phyloP scores from a whole-genome alignment of 2,329 filamentous ascomycete genomes.

The Colletotrichum scovillei region DNA sequence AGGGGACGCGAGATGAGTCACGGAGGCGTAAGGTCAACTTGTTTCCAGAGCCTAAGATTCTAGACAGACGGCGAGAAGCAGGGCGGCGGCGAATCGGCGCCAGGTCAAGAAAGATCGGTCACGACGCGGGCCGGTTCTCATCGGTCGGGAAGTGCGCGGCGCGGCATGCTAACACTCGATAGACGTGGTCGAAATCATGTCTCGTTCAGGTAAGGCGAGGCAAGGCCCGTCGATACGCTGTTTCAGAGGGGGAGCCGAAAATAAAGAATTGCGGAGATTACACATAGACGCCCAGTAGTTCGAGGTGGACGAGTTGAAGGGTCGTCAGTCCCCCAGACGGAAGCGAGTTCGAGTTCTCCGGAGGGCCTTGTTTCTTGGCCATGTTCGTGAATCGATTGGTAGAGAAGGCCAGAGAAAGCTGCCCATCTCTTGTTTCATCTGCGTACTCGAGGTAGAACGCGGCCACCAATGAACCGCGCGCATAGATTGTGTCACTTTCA shows the following conservation, averaged over 20 bases:
- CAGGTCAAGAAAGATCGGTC: slow-evolving; percentile 20
- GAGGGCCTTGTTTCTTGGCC: slow-evolving; percentile 9
- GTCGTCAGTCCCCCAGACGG: not conserved
- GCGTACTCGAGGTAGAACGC: slow-evolving; percentile 10
- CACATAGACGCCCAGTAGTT: slow-evolving; percentile 17
- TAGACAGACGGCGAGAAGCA: not conserved
- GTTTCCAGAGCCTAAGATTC: no score
- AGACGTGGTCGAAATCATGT: not conserved
- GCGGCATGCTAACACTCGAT: slow-evolving; percentile 1
- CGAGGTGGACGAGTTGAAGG: not conserved
- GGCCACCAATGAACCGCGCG: slow-evolving; percentile 33
- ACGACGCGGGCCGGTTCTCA: slow-evolving; percentile 27
- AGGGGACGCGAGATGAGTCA: slow-evolving; percentile 9
- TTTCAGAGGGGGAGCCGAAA: slow-evolving; percentile 11
- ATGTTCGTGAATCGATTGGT: slow-evolving; percentile 20
- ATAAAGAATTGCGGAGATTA: slow-evolving; percentile 21
- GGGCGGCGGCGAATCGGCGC: slow-evolving; percentile 21
- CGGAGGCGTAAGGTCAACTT: not conserved
- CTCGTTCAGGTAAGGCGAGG: slow-evolving; percentile 4
- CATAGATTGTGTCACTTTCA: slow-evolving; percentile 5
- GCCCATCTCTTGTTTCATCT: slow-evolving; percentile 34
- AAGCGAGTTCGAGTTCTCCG: slow-evolving; percentile 3
- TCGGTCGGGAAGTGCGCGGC: slow-evolving; percentile 9
- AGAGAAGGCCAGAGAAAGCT: slow-evolving; percentile 1
- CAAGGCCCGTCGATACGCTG: slow-evolving; percentile 18